phyloP scores from a whole-genome alignment of 805 yeast genomes.

The Lachancea fermentati region DNA sequence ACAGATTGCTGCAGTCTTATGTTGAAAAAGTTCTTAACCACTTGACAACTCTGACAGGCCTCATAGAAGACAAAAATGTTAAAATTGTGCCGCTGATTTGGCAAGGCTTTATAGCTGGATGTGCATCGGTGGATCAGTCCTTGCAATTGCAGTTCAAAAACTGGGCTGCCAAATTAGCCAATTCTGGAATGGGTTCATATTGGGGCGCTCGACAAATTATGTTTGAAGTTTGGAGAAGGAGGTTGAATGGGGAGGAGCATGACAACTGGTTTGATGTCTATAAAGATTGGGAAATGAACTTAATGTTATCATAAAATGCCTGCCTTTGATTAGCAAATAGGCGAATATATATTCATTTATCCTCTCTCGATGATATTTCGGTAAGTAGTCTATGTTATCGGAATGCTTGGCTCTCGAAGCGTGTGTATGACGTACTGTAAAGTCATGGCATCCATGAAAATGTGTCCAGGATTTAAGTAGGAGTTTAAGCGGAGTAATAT shows the following conservation, averaged over 20 bases:
- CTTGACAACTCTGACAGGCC: conserved; percentile 52
- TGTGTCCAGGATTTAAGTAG: no score
- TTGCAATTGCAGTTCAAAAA: conserved; percentile 61
- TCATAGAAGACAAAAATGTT: conserved; percentile 45
- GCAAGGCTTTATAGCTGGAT: conserved; percentile 87
- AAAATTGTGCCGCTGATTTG: conserved; percentile 74
- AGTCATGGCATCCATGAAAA: no score
- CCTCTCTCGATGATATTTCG: no score
- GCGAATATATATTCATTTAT: no score
- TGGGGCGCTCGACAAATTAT: conserved; percentile 83
- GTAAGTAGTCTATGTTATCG: no score
- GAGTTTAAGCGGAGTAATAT: not conserved
- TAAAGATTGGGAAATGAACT: conserved; percentile 78
- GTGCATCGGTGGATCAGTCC: conserved; percentile 57
- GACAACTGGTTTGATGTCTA: conserved; percentile 77
- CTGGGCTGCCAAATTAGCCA: conserved; percentile 52
- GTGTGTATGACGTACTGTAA: no score
- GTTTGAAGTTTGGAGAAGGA: conserved; percentile 80
- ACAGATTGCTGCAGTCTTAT: conserved; percentile 53
- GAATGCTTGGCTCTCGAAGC: no score
- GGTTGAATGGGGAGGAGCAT: conserved; percentile 49
- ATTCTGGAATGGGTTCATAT: conserved; percentile 66
- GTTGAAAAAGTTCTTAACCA: conserved; percentile 59
- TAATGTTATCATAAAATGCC: conserved; percentile 54
- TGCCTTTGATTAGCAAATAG: no score